These are phyloP conservation scores for Xylariaceae sp. DNA, from an alignment of 2,329 filamentous ascomycete species.

Conservation along the genomic window DNA sequence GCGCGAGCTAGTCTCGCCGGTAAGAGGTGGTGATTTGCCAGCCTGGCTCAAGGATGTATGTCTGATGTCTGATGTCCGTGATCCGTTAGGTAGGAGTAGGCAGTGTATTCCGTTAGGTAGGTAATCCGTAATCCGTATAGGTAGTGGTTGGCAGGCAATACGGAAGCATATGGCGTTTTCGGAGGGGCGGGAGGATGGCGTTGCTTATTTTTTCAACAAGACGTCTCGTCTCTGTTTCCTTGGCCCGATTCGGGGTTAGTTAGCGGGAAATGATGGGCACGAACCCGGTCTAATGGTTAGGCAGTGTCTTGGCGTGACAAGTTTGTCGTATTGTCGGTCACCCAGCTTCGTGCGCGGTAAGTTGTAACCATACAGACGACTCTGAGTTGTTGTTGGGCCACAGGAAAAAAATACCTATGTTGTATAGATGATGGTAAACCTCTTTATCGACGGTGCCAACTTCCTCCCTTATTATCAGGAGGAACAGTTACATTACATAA, in stretches of 20 bases:
- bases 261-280: constrained; percentile 6
- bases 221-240: constrained; percentile 7
- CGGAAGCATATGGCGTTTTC: constrained; percentile 13
- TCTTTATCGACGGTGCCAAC: too few relatives aligned
- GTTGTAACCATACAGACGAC: neutral
- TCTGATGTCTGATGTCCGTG: neutral
- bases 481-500: too few relatives aligned
- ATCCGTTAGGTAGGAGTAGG: too few relatives aligned
- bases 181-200: constrained; percentile 17
- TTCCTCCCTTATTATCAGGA: too few relatives aligned
- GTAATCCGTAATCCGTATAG: too few relatives aligned
- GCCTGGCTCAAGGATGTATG: constrained; percentile 7
- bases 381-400: too few relatives aligned
- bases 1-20: constrained; percentile 14
- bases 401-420: too few relatives aligned
- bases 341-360: neutral
- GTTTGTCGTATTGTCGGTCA: neutral
- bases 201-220: constrained; percentile 17
- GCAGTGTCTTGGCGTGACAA: constrained; percentile 10
- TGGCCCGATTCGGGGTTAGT: constrained; percentile 26
- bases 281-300: constrained; percentile 5
- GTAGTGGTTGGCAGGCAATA: too few relatives aligned
- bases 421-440: too few relatives aligned
- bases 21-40: constrained; percentile 11
- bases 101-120: too few relatives aligned